Conservation (phyloP, 805 yeast genomes). For the Metschnikowia cubensis region DNA sequence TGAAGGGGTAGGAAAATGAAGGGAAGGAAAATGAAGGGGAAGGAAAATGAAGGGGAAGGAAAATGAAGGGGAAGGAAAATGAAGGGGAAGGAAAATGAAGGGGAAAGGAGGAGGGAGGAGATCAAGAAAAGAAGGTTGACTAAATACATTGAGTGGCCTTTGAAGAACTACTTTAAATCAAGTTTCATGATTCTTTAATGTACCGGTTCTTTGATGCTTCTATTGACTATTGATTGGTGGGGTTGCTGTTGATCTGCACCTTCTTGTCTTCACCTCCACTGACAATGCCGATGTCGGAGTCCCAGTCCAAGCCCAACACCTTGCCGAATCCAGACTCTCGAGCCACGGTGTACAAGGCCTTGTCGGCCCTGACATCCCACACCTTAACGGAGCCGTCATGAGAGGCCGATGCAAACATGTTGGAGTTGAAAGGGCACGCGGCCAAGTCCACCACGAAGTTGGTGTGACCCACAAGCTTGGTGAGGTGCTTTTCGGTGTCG, state of each 20-base stretch:
- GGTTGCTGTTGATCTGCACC: conserved; percentile 66
- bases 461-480: conserved; percentile 81
- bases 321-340: conserved; percentile 63
- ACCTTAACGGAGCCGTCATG: conserved; percentile 94
- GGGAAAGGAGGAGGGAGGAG: too few species aligned
- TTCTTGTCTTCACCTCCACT: conserved; percentile 95
- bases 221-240: not conserved
- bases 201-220: not conserved
- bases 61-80: too few species aligned
- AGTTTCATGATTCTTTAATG: too few species aligned
- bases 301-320: conserved; percentile 88
- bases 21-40: too few species aligned
- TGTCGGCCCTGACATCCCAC: conserved; percentile 91
- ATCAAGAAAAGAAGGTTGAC: too few species aligned
- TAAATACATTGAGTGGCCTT: too few species aligned
- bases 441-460: conserved; percentile 83
- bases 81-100: too few species aligned
- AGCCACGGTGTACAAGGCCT: conserved; percentile 74
- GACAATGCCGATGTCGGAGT: conserved; percentile 69
- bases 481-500: conserved; percentile 55
- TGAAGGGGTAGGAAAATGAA: too few species aligned
- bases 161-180: too few species aligned
- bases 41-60: too few species aligned
- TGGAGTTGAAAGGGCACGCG: conserved; percentile 70
- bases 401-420: conserved; percentile 86